Conservation (phyloP, 768 basidiomycete genomes). For the Tricholomella constricta region DNA sequence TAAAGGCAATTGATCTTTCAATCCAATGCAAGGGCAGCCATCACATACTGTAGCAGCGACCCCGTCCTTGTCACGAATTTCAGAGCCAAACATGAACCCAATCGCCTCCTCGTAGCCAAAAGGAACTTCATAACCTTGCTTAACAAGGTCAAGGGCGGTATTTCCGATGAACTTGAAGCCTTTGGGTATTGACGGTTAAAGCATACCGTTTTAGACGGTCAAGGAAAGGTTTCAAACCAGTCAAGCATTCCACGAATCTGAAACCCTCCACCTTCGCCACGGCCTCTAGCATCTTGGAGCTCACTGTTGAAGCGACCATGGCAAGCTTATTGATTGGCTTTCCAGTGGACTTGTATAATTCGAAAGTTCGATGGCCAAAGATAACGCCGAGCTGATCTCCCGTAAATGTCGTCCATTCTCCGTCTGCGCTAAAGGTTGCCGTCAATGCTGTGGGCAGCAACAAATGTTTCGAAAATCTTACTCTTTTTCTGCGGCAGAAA, state of each 20-base stretch:
- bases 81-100: conserved; percentile 83
- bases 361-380: conserved; percentile 46
- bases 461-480: conserved; percentile 27
- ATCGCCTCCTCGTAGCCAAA: conserved; percentile 95
- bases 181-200: conserved; percentile 20
- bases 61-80: conserved; percentile 87
- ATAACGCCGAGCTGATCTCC: conserved; percentile 79
- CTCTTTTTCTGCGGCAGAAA: conserved; percentile 75
- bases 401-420: conserved; percentile 71
- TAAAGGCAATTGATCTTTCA: conserved; percentile 26
- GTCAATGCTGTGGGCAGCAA: background rate
- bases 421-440: conserved; percentile 37
- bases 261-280: conserved; percentile 81
- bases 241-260: conserved; percentile 82
- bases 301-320: conserved; percentile 89
- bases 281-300: conserved; percentile 84
- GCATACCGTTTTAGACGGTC: background rate
- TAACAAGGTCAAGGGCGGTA: conserved; percentile 64
- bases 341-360: conserved; percentile 43
- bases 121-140: conserved; percentile 67
- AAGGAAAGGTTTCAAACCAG: conserved; percentile 47
- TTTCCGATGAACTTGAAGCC: conserved; percentile 95
- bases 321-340: conserved; percentile 61
- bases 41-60: conserved; percentile 70
- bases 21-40: background rate